Evolutionary conservation across 2,329 filamentous ascomycete species (phyloP).

Genomic region (Pseudohalonectria lignicola): DNA sequence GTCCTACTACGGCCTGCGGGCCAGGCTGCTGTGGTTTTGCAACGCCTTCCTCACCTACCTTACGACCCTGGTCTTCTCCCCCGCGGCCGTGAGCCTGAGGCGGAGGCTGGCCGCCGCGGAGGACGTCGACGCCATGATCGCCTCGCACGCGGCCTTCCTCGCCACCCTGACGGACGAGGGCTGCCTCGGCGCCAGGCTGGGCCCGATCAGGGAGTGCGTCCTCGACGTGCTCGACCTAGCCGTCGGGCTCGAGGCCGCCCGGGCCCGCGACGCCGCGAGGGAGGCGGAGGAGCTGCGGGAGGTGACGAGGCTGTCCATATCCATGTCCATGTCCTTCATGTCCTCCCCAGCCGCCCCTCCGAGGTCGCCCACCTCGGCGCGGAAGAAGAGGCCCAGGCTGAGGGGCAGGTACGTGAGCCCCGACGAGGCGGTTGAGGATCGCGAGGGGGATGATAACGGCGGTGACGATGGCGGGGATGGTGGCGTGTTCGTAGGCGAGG

Average conservation of each 20-base stretch:
- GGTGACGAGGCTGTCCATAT: conserved; percentile 23
- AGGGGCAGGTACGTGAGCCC: conserved; percentile 9
- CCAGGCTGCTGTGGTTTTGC: conserved; percentile 67
- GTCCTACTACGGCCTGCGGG: conserved; percentile 49
- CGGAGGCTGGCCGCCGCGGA: conserved; percentile 45
- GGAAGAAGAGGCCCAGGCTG: conserved; percentile 2
- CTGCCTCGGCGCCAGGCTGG: conserved; percentile 56
- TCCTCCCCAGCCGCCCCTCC: conserved; percentile 20
- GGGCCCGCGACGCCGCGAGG: conserved; percentile 25
- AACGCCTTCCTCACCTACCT: conserved; percentile 67
- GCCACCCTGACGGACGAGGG: conserved; percentile 54
- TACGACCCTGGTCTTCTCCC: conserved; percentile 58
- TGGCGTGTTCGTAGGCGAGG: too few species aligned
- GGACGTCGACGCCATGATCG: conserved; percentile 75
- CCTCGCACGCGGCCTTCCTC: conserved; percentile 54
- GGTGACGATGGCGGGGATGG: neutral
- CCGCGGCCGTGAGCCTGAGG: conserved; percentile 45
- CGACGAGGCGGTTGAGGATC: conserved; percentile 18
- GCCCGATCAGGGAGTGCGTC: conserved; percentile 60
- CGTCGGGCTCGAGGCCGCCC: conserved; percentile 55
- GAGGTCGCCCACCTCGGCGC: conserved; percentile 10
- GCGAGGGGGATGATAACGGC: conserved; percentile 7
- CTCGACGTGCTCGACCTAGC: conserved; percentile 68
- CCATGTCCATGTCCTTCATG: too few species aligned
- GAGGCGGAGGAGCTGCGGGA: conserved; percentile 25